A percentile compares a stretch with the other conserved stretches of the same genome.
Conservation (phyloP, 331 rosid species). For the Acacia concinna region DNA sequence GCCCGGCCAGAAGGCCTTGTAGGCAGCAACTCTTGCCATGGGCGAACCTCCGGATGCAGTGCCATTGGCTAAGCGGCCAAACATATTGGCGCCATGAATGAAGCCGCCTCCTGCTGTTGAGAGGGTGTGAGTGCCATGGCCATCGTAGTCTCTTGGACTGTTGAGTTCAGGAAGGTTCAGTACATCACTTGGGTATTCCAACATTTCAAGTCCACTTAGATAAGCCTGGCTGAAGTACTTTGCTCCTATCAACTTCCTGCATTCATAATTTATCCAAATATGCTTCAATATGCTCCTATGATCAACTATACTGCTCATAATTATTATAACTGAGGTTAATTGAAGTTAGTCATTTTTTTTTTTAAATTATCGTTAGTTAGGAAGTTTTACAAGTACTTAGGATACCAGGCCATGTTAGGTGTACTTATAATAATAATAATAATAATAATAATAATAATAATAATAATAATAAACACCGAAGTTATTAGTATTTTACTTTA, state of each 20-base stretch:
- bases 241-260: conserved; percentile 84
- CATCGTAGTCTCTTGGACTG: conserved; percentile 52
- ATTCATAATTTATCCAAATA: background rate
- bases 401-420: no score
- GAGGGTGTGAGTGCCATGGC: conserved; percentile 86
- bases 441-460: no score
- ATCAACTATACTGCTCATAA: no score
- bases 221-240: conserved; percentile 72
- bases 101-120: conserved; percentile 73
- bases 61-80: conserved; percentile 59
- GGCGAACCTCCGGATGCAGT: conserved; percentile 91
- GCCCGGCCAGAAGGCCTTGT: conserved; percentile 74
- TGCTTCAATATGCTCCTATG: background rate
- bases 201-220: background rate
- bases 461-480: no score
- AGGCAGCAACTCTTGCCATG: conserved; percentile 65
- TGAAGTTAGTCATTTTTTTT: no score
- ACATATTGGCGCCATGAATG: conserved; percentile 49
- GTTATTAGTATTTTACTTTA: no score
- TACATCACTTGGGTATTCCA: background rate
- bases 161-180: background rate
- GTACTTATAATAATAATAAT: no score
- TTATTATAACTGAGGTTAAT: no score
- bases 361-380: no score
- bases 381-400: no score